Conservation (phyloP, 768 basidiomycete genomes). For the Tulasnella sp. region DNA sequence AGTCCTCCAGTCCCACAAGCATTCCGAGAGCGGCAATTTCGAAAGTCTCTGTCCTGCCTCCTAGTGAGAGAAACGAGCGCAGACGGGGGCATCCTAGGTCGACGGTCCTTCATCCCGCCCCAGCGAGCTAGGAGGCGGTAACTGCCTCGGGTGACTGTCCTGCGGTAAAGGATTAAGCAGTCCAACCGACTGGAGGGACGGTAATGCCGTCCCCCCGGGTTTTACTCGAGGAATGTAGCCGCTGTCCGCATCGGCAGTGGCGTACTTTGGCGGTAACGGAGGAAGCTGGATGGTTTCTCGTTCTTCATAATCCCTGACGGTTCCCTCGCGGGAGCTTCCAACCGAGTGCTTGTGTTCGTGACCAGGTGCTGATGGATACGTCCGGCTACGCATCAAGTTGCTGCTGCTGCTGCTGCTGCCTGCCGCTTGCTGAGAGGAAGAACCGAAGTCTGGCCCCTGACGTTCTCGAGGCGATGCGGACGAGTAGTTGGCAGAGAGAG, state of each 20-base stretch:
- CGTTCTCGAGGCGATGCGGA: not conserved
- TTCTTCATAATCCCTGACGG: not conserved
- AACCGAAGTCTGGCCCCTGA: not conserved
- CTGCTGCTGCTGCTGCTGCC: not conserved
- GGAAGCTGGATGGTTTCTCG: not conserved
- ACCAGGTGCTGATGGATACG: not conserved
- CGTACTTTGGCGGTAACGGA: not conserved
- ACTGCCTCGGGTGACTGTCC: not conserved
- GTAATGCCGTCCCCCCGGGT: not conserved
- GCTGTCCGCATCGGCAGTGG: not conserved
- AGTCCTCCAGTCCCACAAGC: not conserved
- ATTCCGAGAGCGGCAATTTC: not conserved
- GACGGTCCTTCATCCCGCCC: not conserved
- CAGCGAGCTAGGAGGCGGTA: not conserved
- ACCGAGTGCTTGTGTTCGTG: not conserved
- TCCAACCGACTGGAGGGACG: not conserved
- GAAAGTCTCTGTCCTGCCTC: not conserved
- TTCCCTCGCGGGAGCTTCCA: not conserved
- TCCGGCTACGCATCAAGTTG: not conserved
- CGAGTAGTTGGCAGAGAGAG: not conserved
- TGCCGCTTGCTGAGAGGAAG: not conserved
- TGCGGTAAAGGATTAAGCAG: not conserved
- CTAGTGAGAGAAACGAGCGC: not conserved
- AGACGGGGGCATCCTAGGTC: not conserved
- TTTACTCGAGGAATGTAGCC: not conserved